Evolutionary conservation across 2,329 filamentous ascomycete genomes (phyloP).

Genomic region (Stagonosporopsis chrysanthemi): DNA sequence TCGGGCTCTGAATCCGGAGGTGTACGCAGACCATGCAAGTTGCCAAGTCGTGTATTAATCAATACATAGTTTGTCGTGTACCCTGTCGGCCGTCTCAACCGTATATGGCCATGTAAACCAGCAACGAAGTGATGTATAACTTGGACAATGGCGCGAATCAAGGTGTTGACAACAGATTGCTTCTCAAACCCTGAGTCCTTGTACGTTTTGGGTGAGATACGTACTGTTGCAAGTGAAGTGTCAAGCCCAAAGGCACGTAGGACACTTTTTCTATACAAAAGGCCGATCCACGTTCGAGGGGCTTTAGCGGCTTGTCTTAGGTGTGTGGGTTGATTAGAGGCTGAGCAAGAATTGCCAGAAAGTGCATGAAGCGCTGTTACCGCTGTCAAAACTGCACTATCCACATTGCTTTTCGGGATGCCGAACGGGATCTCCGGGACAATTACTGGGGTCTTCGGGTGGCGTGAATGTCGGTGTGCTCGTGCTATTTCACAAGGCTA

Average conservation of each 20-base stretch:
- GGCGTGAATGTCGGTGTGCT: conserved; percentile 34
- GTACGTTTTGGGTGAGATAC: neutral
- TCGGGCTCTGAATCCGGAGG: conserved; percentile 14
- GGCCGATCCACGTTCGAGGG: too few species aligned
- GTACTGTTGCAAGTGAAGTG: neutral
- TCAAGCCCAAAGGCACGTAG: neutral
- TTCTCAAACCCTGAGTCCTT: neutral
- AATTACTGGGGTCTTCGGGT: conserved; percentile 16
- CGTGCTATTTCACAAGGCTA: conserved; percentile 19
- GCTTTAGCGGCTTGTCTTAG: neutral
- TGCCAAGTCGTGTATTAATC: conserved; percentile 11
- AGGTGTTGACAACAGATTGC: neutral
- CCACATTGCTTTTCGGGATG: conserved; percentile 25
- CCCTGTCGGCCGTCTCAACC: neutral
- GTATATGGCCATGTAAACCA: neutral
- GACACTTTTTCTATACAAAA: neutral
- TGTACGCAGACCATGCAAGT: conserved; percentile 16
- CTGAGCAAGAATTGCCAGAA: conserved; percentile 14
- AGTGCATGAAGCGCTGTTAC: conserved; percentile 25
- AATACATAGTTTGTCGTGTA: conserved; percentile 3
- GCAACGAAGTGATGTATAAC: neutral
- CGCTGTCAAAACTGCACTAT: conserved; percentile 17
- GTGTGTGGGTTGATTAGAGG: neutral
- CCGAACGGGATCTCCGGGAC: conserved; percentile 23
- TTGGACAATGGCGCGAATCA: neutral